A percentile compares a stretch with the other conserved stretches of the same genome.
Conservation (phyloP, 2,329 filamentous ascomycete genomes). For the Penicillium sp. region DNA sequence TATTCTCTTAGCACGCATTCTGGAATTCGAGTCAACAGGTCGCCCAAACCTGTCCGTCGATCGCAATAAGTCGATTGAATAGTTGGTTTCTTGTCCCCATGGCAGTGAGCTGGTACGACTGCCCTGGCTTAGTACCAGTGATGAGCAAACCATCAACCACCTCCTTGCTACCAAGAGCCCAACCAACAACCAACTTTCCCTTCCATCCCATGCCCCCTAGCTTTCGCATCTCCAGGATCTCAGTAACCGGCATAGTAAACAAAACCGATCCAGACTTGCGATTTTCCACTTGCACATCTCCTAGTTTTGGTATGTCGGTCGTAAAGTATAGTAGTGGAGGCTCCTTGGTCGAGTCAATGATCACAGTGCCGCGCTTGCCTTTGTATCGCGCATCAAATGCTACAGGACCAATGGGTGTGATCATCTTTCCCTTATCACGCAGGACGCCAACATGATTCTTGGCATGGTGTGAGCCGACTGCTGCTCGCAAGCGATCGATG, state of each 20-base stretch:
- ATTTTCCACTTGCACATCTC: constrained; percentile 49
- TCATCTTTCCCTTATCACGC: constrained; percentile 42
- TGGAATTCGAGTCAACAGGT: constrained; percentile 54
- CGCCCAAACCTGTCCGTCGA: constrained; percentile 83
- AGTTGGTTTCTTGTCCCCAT: constrained; percentile 71
- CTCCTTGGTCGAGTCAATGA: constrained; percentile 51
- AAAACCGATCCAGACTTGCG: constrained; percentile 53
- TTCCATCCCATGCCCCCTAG: constrained; percentile 82
- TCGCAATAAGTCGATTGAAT: constrained; percentile 74
- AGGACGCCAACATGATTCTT: constrained; percentile 71
- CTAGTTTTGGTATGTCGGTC: constrained; percentile 42
- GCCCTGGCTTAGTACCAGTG: constrained; percentile 52
- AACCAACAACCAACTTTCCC: constrained; percentile 75
- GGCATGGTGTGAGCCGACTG: constrained; percentile 59
- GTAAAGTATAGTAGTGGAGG: constrained; percentile 57
- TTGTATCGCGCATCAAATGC: constrained; percentile 69
- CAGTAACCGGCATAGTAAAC: constrained; percentile 68
- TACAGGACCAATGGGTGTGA: constrained; percentile 61
- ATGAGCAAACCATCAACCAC: constrained; percentile 74
- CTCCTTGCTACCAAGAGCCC: constrained; percentile 68
- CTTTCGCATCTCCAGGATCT: constrained; percentile 73
- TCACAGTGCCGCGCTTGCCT: constrained; percentile 69
- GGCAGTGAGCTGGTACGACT: constrained; percentile 65
- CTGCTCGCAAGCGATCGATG: constrained; percentile 69
- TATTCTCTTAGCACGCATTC: constrained; percentile 21